A percentile compares a stretch with the other conserved stretches of the same genome.
Conservation (phyloP, 441 rosid species). For the Brassica hybrid region DNA sequence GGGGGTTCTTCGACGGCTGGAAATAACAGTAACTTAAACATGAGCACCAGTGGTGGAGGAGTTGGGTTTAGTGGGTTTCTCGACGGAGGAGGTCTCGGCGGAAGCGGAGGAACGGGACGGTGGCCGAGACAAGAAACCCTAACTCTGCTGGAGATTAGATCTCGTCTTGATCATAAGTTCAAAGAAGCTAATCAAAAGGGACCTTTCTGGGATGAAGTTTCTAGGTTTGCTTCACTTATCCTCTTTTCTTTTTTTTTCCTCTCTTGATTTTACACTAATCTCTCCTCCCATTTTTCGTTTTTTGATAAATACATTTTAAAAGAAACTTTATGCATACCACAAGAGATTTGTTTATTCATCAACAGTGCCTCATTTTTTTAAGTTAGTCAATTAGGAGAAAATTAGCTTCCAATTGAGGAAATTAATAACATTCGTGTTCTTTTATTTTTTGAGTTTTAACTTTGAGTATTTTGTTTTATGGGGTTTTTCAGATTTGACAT, state of each 20-base stretch:
- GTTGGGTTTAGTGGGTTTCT: slow-evolving; percentile 61
- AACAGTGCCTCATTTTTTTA: slow-evolving; percentile 6
- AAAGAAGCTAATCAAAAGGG: slow-evolving; percentile 96
- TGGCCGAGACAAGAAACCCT: slow-evolving; percentile 98
- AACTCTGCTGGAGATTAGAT: slow-evolving; percentile 96
- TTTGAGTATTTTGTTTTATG: slow-evolving; percentile 12
- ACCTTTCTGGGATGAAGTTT: slow-evolving; percentile 93
- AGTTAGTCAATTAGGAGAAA: slow-evolving; percentile 1
- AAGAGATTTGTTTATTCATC: slow-evolving; percentile 1
- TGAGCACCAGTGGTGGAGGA: slow-evolving; percentile 53
- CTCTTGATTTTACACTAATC: too few species aligned
- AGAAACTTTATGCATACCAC: slow-evolving; percentile 13
- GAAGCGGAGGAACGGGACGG: slow-evolving; percentile 63
- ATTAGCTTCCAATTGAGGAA: neutral
- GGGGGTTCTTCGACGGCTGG: slow-evolving; percentile 41
- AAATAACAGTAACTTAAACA: slow-evolving; percentile 37
- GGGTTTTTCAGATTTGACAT: slow-evolving; percentile 44
- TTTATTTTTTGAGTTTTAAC: neutral
- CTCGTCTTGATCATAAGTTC: slow-evolving; percentile 89
- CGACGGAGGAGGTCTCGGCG: slow-evolving; percentile 48
- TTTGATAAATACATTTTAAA: too few species aligned
- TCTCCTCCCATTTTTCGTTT: slow-evolving; percentile 1
- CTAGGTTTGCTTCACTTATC: slow-evolving; percentile 60
- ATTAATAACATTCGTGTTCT: slow-evolving; percentile 8
- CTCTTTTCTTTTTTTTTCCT: too few species aligned